Evolutionary conservation across 2,329 filamentous ascomycete species (phyloP), one percentile per base, ranked within the genome.

Genomic region (Chaetomium globosum): DNA sequence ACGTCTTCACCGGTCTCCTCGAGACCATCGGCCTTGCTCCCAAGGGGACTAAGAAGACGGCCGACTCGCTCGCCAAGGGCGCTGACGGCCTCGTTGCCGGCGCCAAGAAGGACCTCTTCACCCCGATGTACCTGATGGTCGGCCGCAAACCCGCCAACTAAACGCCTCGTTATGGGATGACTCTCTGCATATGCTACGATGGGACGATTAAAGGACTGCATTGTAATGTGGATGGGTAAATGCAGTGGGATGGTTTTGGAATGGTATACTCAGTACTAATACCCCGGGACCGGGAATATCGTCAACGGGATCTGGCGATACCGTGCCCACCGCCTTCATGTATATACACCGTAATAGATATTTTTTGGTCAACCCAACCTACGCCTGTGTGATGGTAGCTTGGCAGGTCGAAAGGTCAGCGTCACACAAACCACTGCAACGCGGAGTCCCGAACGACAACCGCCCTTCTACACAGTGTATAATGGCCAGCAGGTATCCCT

Each of bases 71-170:
- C 73, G 93, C 90, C 6, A 75, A 88, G 65, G 93, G 92, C 36
- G 93, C 87, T 12, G 93, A 97, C 78, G 90, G 87, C 73, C 82
- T 98, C 59, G 93, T 97, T 26, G 92, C 91, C 56, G 94, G 94
- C 78, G 94, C 88, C 43, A 86, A 87, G 77, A 84, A 93, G 81
- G 91, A 96, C 78, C 85, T 98, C n/a, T 98, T 98, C 80, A 98
- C 94, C 1, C 94, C 94, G 64, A 98, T 98, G 94, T 97, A 97
- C 81, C 82, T 98, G 75, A 97, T 97, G 92, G 87, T 97, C 66
- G 94, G 87, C 67, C 88, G 91, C 80, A 97, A 97, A 84, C 92
- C 94, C 4, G 72, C 73, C 59, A 75, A 80, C 71, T 79, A 75
- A 55, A 8, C 23, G 28, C 49, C 2, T n/a, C 46, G 5, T 36